These are phyloP conservation scores for Arctostaphylos glauca DNA, from an alignment of 148 eudicot species.

Conservation along the genomic window DNA sequence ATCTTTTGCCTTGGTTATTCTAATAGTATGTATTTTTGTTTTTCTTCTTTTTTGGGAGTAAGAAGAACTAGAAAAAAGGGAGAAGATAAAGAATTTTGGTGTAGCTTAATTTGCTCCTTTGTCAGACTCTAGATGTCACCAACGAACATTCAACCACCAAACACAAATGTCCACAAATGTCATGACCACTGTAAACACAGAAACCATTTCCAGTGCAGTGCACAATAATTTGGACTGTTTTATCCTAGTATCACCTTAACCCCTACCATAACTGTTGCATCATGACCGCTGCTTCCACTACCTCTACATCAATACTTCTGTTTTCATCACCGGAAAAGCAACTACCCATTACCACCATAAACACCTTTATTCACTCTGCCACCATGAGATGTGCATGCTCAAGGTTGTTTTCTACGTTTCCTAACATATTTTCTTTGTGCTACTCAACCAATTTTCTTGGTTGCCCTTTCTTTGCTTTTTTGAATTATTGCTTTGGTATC, in stretches of 20 bases:
- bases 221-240: not conserved
- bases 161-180: not conserved
- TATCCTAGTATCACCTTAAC: not conserved
- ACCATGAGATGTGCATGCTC: not conserved
- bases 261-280: not conserved
- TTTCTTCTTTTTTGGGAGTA: not conserved
- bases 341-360: not conserved
- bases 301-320: not conserved
- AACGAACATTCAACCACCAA: not conserved
- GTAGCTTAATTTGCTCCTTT: not conserved
- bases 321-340: not conserved
- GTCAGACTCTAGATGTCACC: not conserved
- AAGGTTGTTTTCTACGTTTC: not conserved
- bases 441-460: not conserved
- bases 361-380: not conserved
- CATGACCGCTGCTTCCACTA: not conserved
- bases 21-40: not conserved
- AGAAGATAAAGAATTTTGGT: not conserved
- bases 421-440: not conserved
- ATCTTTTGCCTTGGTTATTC: not conserved
- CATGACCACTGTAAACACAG: not conserved
- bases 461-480: not conserved
- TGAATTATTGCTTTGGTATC: not conserved
- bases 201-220: not conserved
- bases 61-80: not conserved